Base-by-base conservation (phyloP, 1,284 basidiomycete genomes). In the Tilletia caries region DNA sequence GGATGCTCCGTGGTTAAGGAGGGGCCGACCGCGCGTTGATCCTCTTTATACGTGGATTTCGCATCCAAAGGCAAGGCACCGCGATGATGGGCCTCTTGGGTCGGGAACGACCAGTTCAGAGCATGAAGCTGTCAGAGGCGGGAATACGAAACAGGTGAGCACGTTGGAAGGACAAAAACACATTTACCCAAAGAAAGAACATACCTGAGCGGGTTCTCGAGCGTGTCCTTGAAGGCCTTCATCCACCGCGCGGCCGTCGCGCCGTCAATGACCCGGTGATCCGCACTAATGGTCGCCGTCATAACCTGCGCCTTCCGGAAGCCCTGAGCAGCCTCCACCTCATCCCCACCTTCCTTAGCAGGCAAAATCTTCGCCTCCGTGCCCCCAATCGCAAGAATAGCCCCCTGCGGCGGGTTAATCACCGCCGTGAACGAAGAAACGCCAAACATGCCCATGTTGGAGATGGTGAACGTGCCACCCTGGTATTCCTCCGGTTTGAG, bases 381-480 rank as follows among this genome's bases (percentile, higher is more conserved):
- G 32, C 90, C 88, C 54, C 96, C 95, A 75, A 98, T 89, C 68
- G 96, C 96, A 70, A 99, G 90, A 82, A 98, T 99, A 85, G 94
- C 97, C 72, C 92, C 92, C 86, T 98, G 96, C 44, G 96, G 96
- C 23, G 92, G 89, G 88, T 99, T 99, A 89, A 99, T 97, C 86
- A 99, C 98, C 66, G 96, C 96, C 25, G 95, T 98, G 85, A 99
- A 99, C 86, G 96, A 90, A 70, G 89, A 89, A 68, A 83, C 80
- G 77, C 93, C 95, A 83, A 89, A 96, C 96, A 98, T 98, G 86
- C 96, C 96, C 76, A 99, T 88, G 86, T 99, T 99, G 76, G 96
- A 98, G 84, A 99, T 93, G 68, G 96, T 98, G 87, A 99, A 98
- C 13, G 93, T 92, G 68, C 96, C 96, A 74, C 96, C 96, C 91